Conservation (phyloP, 805 yeast genomes). For the Lipomyces sp. region DNA sequence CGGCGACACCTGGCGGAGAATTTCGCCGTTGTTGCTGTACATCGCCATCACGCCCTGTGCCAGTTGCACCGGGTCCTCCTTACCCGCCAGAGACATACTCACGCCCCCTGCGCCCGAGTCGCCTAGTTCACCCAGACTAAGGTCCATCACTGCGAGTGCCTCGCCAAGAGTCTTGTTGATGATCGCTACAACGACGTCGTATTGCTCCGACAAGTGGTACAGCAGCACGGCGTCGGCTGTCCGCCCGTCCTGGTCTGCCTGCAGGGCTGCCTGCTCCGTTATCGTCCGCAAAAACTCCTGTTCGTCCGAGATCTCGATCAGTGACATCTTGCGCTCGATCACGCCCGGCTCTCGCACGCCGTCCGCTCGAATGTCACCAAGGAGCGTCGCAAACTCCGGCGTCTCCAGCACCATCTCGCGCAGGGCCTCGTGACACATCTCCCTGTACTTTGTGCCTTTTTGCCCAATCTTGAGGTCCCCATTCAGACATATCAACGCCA, state of each 20-base stretch:
- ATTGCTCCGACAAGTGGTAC: conserved; percentile 85
- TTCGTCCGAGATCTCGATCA: conserved; percentile 58
- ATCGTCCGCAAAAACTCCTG: conserved; percentile 63
- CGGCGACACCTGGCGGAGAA: conserved; percentile 53
- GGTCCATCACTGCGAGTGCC: conserved; percentile 64
- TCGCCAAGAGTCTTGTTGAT: conserved; percentile 79
- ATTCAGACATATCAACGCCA: conserved; percentile 63
- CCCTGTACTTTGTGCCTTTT: conserved; percentile 42
- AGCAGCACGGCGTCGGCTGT: conserved; percentile 77
- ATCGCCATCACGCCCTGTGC: conserved; percentile 41
- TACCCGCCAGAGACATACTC: conserved; percentile 35
- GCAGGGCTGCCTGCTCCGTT: conserved; percentile 77
- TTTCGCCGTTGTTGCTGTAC: conserved; percentile 54
- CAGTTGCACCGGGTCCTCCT: conserved; percentile 39
- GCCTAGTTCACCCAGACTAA: conserved; percentile 43
- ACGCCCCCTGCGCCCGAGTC: conserved; percentile 30
- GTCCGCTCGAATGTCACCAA: conserved; percentile 78
- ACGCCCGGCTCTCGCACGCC: conserved; percentile 80
- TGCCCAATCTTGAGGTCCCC: conserved; percentile 39
- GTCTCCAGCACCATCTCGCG: conserved; percentile 83
- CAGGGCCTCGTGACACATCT: conserved; percentile 70
- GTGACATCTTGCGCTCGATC: conserved; percentile 68
- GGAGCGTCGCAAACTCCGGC: conserved; percentile 71
- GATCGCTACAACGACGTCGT: conserved; percentile 70
- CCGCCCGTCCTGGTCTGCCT: conserved; percentile 90